phyloP scores from a whole-genome alignment of 768 basidiomycete species.

The Collybiopsis luxurians region DNA sequence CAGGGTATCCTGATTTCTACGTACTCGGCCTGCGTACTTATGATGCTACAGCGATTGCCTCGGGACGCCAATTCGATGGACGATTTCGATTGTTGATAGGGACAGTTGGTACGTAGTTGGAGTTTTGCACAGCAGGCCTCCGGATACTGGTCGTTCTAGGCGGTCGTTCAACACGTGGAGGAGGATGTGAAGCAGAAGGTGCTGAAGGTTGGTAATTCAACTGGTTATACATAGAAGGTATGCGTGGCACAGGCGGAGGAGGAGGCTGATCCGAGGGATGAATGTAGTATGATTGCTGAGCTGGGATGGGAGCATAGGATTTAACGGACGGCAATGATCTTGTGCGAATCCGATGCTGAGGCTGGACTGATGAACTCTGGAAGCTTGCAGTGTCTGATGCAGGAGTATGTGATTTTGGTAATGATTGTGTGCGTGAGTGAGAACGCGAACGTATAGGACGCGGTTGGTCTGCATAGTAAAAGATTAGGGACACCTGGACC shows the following conservation, averaged over 20 bases:
- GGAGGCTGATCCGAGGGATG: neutral
- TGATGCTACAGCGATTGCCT: too few relatives aligned
- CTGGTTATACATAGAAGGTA: neutral
- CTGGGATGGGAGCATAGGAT: neutral
- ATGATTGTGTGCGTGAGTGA: neutral
- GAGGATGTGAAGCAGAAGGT: neutral
- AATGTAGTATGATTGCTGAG: neutral
- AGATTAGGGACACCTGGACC: constrained; percentile 16
- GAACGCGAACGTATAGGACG: neutral
- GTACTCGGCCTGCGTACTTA: too few relatives aligned
- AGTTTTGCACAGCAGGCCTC: too few relatives aligned
- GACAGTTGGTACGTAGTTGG: too few relatives aligned
- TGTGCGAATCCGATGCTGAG: neutral
- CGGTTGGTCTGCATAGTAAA: neutral
- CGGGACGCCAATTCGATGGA: too few relatives aligned
- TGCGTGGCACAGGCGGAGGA: constrained; percentile 2
- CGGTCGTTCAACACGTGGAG: too few relatives aligned
- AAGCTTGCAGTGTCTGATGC: neutral
- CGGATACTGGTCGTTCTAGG: too few relatives aligned
- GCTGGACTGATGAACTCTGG: neutral
- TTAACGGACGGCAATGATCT: neutral
- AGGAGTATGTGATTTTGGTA: neutral
- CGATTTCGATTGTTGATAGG: too few relatives aligned
- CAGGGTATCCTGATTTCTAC: too few relatives aligned
- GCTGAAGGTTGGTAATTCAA: neutral